These are phyloP conservation scores for Clavispora phyllophila DNA, from an alignment of 805 yeast species.

Conservation along the genomic window DNA sequence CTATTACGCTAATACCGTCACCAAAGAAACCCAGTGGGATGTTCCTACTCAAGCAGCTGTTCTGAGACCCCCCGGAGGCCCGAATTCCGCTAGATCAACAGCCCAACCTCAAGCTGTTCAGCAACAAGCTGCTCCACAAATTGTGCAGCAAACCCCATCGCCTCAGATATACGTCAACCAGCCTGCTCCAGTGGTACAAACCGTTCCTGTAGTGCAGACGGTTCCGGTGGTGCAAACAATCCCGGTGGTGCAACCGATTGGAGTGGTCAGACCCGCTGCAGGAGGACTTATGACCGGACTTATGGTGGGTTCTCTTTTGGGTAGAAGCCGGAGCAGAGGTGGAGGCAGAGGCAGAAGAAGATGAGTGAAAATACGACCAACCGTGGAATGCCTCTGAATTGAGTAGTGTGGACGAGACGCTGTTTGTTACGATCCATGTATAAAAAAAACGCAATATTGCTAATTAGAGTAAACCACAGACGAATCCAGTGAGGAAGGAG, in stretches of 20 bases:
- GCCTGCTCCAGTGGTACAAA: not conserved
- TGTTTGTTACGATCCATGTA: too few species aligned
- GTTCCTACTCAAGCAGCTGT: constrained; percentile 9
- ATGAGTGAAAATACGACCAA: too few species aligned
- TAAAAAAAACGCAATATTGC: too few species aligned
- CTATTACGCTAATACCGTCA: constrained; percentile 21
- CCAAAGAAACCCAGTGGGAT: constrained; percentile 30
- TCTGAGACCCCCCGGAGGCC: not conserved
- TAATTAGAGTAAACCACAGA: too few species aligned
- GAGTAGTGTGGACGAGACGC: too few species aligned
- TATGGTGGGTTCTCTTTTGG: constrained; percentile 1
- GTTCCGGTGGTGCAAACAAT: not conserved
- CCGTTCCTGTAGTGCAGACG: not conserved
- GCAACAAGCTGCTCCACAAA: not conserved
- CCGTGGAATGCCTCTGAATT: too few species aligned
- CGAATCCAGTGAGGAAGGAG: too few species aligned
- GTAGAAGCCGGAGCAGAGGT: not conserved
- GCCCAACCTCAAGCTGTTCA: not conserved
- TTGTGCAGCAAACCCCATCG: too few species aligned
- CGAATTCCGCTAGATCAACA: not conserved
- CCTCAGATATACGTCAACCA: not conserved
- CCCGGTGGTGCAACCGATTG: not conserved
- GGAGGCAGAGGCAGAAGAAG: not conserved
- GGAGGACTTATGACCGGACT: constrained; percentile 1
- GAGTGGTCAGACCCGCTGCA: not conserved